These are phyloP conservation scores for Mimosa bimucronata DNA, from an alignment of 306 rosid species.

Conservation along the genomic window DNA sequence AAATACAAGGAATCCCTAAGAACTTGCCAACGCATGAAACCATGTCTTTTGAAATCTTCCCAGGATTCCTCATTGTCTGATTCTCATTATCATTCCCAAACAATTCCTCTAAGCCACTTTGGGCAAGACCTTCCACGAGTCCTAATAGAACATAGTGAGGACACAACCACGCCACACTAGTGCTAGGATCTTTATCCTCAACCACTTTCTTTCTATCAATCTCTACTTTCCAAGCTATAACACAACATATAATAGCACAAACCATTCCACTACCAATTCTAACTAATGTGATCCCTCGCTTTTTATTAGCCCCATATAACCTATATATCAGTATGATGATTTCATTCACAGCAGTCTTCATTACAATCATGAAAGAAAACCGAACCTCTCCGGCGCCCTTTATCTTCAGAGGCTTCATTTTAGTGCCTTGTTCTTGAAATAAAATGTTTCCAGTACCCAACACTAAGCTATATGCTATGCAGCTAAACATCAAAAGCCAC, in stretches of 20 bases:
- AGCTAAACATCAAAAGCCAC: conserved; percentile 1
- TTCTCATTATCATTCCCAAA: background rate
- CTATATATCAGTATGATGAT: background rate
- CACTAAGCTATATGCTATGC: background rate
- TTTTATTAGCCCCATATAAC: background rate
- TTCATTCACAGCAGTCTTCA: background rate
- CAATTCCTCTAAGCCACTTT: background rate
- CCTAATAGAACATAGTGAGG: conserved; percentile 17
- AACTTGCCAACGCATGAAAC: background rate
- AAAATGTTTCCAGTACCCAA: background rate
- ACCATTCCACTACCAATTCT: conserved; percentile 5
- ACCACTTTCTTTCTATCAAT: background rate
- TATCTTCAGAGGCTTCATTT: background rate
- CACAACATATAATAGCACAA: background rate
- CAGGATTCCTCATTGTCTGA: background rate
- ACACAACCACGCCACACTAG: conserved; percentile 3
- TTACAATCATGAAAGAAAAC: background rate
- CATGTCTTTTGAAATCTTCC: background rate
- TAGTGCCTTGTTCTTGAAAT: conserved; percentile 5
- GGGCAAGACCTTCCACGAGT: conserved; percentile 11
- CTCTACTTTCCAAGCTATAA: conserved; percentile 15
- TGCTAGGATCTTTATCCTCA: background rate
- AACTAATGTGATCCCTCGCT: background rate
- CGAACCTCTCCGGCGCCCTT: background rate
- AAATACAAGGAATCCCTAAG: background rate